Base-by-base conservation (phyloP, 176 grass and related monocot species). In the Ananas comosus region DNA sequence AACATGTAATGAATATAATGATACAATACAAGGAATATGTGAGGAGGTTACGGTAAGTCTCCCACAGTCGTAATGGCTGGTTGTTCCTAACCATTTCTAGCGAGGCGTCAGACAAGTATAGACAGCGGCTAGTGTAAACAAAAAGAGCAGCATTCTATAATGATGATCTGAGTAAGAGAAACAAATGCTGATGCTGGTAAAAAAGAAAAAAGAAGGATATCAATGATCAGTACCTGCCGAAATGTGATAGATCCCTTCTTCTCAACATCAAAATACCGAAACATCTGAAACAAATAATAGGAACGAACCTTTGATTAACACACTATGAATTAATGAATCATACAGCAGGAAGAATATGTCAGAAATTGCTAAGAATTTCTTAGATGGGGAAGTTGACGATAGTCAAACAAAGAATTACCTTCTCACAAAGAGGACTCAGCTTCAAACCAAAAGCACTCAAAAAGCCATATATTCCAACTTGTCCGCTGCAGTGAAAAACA, bases 381-480 rank as follows among this genome's bases (percentile, higher is more conserved):
- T 42, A 42, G 33, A 42, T 42, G 33, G 33, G 33, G 33, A 42
- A 42, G 33, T 6, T 42, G 33, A 42, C 33, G 6, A 0, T 0
- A 42, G 33, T 42, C 33, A 42, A 9, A 76, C 69, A 74, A 42
- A 72, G 63, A 72, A 18, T 42, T 76, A 93, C 94, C 89, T 99
- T 93, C 72, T 88, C 86, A 73, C 76, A 86, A 19, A 86, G 63
- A 73, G 84, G 82, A 80, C 78, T 83, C 24, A 54, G 79, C 52
- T 86, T 80, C 68, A 99, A 67, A 49, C 94, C 94, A 80, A 93
- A 99, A 71, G 13, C 70, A 76, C 74, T 78, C 82, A 85, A 87
- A 68, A 99, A 93, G 66, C 85, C 86, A 67, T 84, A 66, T 18
- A 80, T 77, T 69, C 82, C 77, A 80, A 91, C 94, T 77, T 78